Evolutionary conservation across 345 rosid genomes (phyloP), one percentile per base, ranked within the genome.

Genomic region (Odontarrhena argentea): DNA sequence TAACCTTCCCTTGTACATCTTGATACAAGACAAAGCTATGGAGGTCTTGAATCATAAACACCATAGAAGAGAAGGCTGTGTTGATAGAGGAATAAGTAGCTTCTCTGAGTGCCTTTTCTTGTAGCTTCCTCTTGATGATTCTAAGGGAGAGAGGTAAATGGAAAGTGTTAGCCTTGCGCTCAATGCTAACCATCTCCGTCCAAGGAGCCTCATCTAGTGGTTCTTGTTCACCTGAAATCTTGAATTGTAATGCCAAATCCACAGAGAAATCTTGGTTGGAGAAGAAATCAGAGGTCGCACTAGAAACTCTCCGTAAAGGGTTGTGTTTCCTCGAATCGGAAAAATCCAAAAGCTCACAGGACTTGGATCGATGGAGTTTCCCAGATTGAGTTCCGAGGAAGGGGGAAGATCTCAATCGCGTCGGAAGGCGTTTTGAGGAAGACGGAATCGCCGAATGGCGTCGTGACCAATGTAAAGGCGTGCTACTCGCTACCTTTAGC

Each of bases 21-120:
- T 82, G 85, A 38, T 73, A 41, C 14, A 37, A 37, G 12, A 90
- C 82, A 57, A 74, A 64, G 73, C 63, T 81, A 28, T 88, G 92
- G 28, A 92, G 73, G 87, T 89, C 96, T 41, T 82, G 68, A 5
- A 87, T 67, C 69, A 87, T 89, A 41, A 86, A 79, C 1, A 85
- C 86, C 79, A 84, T 67, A 6, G 91, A 81, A 9, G 95, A 85
- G 43, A 92, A 83, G 0, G 96, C 98, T 74, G 60, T 89, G 50
- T 83, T 83, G 28, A 80, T 76, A 1, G 96, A 87, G 62, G 86
- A 83, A 38, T 53, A 76, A 3, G 81, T 75, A 45, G 79, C 81
- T 66, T 74, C 81, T 26, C 32, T 76, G 14, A 81, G 67, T n/a
- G 81, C 77, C 38, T 77, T 44, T 82, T 75, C 77, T 74, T 80